Evolutionary conservation across 805 yeast species (phyloP).

Genomic region (Candida andamanensis): DNA sequence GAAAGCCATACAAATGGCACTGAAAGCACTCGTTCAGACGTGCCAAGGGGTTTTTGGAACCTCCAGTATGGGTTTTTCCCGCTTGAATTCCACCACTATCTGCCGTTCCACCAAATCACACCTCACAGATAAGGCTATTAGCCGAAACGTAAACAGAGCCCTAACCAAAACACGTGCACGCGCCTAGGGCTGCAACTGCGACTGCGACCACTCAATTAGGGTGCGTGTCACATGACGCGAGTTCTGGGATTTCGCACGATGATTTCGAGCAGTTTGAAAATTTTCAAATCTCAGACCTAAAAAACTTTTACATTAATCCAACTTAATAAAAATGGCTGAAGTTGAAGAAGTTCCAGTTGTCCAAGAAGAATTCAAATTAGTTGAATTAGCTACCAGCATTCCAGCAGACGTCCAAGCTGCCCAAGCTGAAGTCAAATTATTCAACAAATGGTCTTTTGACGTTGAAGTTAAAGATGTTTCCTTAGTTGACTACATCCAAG

Average conservation of each 20-base stretch:
- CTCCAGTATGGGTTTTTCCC: too few relatives aligned
- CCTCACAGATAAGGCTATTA: too few relatives aligned
- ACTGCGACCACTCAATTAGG: constrained; percentile 11
- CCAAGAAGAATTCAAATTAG: constrained; percentile 77
- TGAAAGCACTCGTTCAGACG: too few relatives aligned
- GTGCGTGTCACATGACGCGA: too few relatives aligned
- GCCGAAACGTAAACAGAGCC: too few relatives aligned
- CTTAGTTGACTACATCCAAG: constrained; percentile 95
- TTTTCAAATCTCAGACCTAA: constrained; percentile 13
- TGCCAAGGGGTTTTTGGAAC: too few relatives aligned
- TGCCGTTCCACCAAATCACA: too few relatives aligned
- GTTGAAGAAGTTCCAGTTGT: constrained; percentile 74
- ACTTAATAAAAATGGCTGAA: constrained; percentile 61
- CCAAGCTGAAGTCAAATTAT: constrained; percentile 92
- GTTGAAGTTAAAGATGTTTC: constrained; percentile 98
- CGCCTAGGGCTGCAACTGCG: constrained; percentile 11
- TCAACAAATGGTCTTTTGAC: constrained; percentile 99
- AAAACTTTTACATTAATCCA: constrained; percentile 4
- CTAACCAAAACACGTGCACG: constrained; percentile 13
- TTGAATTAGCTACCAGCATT: constrained; percentile 89
- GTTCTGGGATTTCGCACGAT: too few relatives aligned
- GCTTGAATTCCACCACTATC: too few relatives aligned
- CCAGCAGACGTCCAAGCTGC: constrained; percentile 97
- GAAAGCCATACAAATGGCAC: too few relatives aligned
- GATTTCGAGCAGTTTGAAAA: too few relatives aligned